Conservation (phyloP, 169 alveolate genomes). For the Miamiensis avidus region DNA sequence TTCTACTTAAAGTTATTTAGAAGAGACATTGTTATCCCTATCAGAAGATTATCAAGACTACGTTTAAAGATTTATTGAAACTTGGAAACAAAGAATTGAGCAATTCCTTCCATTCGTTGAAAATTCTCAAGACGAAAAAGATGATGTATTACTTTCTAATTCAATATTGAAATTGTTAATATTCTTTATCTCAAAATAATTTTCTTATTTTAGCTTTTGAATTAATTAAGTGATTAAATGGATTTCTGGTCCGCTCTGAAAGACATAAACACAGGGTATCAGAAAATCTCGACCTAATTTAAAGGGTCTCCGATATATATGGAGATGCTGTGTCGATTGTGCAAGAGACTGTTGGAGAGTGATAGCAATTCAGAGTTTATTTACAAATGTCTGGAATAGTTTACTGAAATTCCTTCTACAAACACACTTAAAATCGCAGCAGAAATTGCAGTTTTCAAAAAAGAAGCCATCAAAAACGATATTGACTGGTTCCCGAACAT, state of each 20-base stretch:
- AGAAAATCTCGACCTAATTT: slow-evolving; percentile 29
- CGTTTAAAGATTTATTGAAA: slow-evolving; percentile 33
- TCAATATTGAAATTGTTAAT: no score
- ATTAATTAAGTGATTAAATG: slow-evolving; percentile 22
- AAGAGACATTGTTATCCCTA: slow-evolving; percentile 49
- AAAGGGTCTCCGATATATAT: slow-evolving; percentile 45
- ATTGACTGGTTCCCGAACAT: slow-evolving; percentile 38
- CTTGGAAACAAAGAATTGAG: slow-evolving; percentile 45
- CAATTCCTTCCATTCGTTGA: slow-evolving; percentile 39
- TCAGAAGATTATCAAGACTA: slow-evolving; percentile 61
- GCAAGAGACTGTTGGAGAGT: slow-evolving; percentile 56
- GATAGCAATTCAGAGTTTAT: slow-evolving; percentile 7
- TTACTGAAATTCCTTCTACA: neutral
- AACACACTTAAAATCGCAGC: slow-evolving; percentile 5
- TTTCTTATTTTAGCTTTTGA: neutral
- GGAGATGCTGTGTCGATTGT: slow-evolving; percentile 59
- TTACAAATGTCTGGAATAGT: neutral
- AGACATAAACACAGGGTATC: slow-evolving; percentile 27
- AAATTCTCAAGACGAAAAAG: slow-evolving; percentile 57
- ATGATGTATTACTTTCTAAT: neutral
- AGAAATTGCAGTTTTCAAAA: neutral
- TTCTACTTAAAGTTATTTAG: slow-evolving; percentile 54
- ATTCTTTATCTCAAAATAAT: neutral
- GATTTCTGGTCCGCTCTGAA: slow-evolving; percentile 66
- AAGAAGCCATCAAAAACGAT: slow-evolving; percentile 29